Evolutionary conservation across 1,139 yeast species (phyloP), one percentile per base, ranked within the genome.

Genomic region (Magnusiomyces fungicola): DNA sequence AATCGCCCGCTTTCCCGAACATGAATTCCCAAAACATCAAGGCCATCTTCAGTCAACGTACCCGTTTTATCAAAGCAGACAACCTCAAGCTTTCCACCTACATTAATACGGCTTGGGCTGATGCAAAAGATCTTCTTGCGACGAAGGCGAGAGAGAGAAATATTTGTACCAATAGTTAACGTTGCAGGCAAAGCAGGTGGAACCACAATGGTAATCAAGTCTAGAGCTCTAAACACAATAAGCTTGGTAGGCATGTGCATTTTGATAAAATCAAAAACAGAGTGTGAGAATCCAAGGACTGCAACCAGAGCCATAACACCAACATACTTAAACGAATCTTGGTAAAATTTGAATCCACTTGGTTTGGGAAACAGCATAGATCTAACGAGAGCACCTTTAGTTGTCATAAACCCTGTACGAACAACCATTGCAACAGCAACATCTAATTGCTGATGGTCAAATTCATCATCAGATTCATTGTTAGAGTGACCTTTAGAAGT

Each of bases 121-220:
- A 89, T 92, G 65, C 98, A 94, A 60, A 81, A 92, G 4, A 94
- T 83, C 44, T 78, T 72, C 54, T 75, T 75, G 52, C 75, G 70
- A 54, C 87, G 80, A 55, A 94, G 71, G 55, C 98, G 73, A 32
- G 80, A 74, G 37, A 94, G 69, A 0, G 98, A 95, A 70, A 94
- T 89, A 54, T 92, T 88, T 0, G 97, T 89, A 30, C 98, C 98
- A 55, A 94, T 92, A 0, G 98, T 89, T 53, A 92, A 71, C 0
- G 98, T 94, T 0, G 98, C 98, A 0, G 99, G 99, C 47, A 92
- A 73, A 0, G 98, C 98, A 0, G 99, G 99, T 1, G 99, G 99
- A 1, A 92, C 96, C 12, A 94, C 98, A 62, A 92, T 89, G 0
- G 99, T 92, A 50, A 92, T 84, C 51, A 92, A 79, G 68, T 92